Conservation (phyloP, 148 eudicot genomes). For the Fagopyrum homotropicum region DNA sequence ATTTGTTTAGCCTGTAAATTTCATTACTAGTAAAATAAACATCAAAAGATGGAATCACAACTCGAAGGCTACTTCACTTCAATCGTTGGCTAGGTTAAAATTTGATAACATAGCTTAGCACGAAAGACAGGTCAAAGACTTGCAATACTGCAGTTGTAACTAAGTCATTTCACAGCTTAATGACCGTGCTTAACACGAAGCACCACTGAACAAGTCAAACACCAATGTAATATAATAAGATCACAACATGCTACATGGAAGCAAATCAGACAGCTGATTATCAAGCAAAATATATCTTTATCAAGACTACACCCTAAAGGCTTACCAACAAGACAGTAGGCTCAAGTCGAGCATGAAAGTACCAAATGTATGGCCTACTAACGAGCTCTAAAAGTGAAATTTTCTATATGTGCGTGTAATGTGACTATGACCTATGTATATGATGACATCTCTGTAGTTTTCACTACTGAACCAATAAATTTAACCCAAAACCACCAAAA, state of each 20-base stretch:
- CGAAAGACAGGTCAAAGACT: background rate
- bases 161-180: background rate
- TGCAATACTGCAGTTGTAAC: background rate
- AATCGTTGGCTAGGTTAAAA: too few species aligned
- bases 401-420: background rate
- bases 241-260: background rate
- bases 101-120: background rate
- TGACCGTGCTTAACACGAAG: too few species aligned
- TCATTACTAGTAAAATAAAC: too few species aligned
- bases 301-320: background rate
- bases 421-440: background rate
- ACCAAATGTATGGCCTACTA: background rate
- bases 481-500: conserved; percentile 2
- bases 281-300: background rate
- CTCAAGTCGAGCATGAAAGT: background rate
- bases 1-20: too few species aligned
- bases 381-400: background rate
- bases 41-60: too few species aligned
- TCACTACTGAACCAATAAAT: background rate
- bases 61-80: too few species aligned
- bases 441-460: background rate
- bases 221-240: background rate
- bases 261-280: background rate
- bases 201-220: background rate
- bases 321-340: background rate